These are phyloP conservation scores for Lipomyces oligophaga DNA, from an alignment of 805 yeast genomes.

Conservation along the genomic window DNA sequence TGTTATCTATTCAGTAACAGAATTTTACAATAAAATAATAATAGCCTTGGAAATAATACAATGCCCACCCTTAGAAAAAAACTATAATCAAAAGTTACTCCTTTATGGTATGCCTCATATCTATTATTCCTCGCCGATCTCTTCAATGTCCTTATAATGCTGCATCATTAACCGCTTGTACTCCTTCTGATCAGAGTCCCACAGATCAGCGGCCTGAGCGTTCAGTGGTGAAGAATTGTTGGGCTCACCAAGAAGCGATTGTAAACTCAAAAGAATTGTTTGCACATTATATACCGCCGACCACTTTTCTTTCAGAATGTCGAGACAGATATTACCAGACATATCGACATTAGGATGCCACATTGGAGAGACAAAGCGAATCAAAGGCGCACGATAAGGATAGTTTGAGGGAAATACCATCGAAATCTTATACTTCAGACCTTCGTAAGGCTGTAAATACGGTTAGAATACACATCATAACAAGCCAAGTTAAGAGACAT, in stretches of 20 bases:
- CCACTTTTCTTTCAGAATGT: slow-evolving; percentile 63
- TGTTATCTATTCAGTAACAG: too few relatives aligned
- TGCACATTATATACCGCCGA: slow-evolving; percentile 60
- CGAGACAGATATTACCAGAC: slow-evolving; percentile 62
- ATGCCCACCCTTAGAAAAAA: too few relatives aligned
- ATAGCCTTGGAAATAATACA: too few relatives aligned
- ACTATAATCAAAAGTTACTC: too few relatives aligned
- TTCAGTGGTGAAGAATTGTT: slow-evolving; percentile 55
- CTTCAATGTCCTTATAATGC: slow-evolving; percentile 41
- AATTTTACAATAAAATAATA: too few relatives aligned
- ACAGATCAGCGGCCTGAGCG: slow-evolving; percentile 54
- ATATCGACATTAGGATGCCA: slow-evolving; percentile 65
- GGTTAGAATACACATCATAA: neutral
- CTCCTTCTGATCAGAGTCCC: slow-evolving; percentile 46
- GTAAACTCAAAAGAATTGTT: slow-evolving; percentile 55
- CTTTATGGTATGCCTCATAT: too few relatives aligned
- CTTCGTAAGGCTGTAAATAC: slow-evolving; percentile 44
- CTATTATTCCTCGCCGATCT: slow-evolving; percentile 24
- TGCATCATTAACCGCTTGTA: slow-evolving; percentile 41
- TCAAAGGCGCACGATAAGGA: slow-evolving; percentile 56
- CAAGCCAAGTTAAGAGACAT: neutral
- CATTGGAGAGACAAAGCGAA: slow-evolving; percentile 56
- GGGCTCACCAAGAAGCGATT: slow-evolving; percentile 60
- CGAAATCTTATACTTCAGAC: slow-evolving; percentile 49
- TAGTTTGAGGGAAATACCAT: slow-evolving; percentile 52